Evolutionary conservation across 2,329 filamentous ascomycete species (phyloP).

Genomic region (Fusarium concolor): DNA sequence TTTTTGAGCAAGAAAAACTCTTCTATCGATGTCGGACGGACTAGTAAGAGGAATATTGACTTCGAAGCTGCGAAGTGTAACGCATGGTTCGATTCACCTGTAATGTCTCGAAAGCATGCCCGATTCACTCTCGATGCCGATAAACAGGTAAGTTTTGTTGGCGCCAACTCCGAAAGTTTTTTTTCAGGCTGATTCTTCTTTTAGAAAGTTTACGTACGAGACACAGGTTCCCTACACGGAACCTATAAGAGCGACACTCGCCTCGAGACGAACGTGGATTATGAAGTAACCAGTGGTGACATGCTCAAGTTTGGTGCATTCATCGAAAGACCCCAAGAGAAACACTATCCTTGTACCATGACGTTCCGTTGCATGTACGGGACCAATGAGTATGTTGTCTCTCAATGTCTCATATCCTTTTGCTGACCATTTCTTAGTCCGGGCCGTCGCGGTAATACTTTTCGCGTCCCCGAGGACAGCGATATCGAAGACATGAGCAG

Average conservation of each 20-base stretch:
- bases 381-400: constrained; percentile 36
- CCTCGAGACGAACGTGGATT: constrained; percentile 9
- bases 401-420: background rate
- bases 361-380: constrained; percentile 50
- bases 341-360: constrained; percentile 55
- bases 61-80: constrained; percentile 61
- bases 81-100: constrained; percentile 76
- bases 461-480: constrained; percentile 58
- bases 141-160: constrained; percentile 54
- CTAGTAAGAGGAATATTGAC: constrained; percentile 54
- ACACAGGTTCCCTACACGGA: constrained; percentile 65
- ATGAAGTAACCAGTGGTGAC: constrained; percentile 47
- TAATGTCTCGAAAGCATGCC: constrained; percentile 78
- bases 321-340: constrained; percentile 51
- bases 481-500: constrained; percentile 49
- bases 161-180: background rate
- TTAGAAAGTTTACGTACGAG: constrained; percentile 59
- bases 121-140: constrained; percentile 59
- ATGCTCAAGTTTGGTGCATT: constrained; percentile 52
- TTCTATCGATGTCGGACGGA: constrained; percentile 56
- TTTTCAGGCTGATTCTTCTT: constrained; percentile 32
- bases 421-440: constrained; percentile 43
- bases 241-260: constrained; percentile 59
- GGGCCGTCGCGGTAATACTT: constrained; percentile 48
- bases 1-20: constrained; percentile 49